Evolutionary conservation across 331 rosid genomes (phyloP).

Genomic region (Saraca asoca): DNA sequence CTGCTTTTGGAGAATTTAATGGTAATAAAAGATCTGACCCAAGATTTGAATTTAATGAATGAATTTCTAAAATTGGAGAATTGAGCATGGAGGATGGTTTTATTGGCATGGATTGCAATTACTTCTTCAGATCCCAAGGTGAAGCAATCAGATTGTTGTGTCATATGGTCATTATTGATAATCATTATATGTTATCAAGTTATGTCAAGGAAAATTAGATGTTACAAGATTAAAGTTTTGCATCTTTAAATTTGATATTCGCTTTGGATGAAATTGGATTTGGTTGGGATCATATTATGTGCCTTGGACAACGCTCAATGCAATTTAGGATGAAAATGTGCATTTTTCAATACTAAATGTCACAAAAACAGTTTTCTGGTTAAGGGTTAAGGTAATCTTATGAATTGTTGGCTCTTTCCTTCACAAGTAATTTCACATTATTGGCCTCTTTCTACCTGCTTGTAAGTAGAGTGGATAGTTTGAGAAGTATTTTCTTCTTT

Average conservation of each 20-base stretch:
- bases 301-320: conserved; percentile 1
- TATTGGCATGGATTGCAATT: conserved; percentile 3
- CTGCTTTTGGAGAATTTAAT: conserved; percentile 14
- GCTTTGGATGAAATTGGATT: conserved; percentile 1
- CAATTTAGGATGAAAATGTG: conserved; percentile 1
- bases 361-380: background rate
- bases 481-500: background rate
- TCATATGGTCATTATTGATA: conserved; percentile 6
- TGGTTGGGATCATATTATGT: conserved; percentile 1
- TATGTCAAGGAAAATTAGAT: background rate
- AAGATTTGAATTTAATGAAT: conserved; percentile 4
- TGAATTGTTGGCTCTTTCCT: background rate
- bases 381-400: background rate
- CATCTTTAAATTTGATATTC: conserved; percentile 15
- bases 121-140: conserved; percentile 10
- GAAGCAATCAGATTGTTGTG: conserved; percentile 8
- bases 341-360: background rate
- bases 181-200: background rate
- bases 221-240: background rate
- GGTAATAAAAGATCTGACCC: conserved; percentile 2
- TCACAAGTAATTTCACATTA: background rate
- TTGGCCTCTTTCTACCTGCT: background rate
- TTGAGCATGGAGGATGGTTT: conserved; percentile 16
- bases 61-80: conserved; percentile 1
- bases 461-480: conserved; percentile 8